These are phyloP conservation scores for Cerioporus squamosus DNA, from an alignment of 1,284 basidiomycete species.

Conservation along the genomic window DNA sequence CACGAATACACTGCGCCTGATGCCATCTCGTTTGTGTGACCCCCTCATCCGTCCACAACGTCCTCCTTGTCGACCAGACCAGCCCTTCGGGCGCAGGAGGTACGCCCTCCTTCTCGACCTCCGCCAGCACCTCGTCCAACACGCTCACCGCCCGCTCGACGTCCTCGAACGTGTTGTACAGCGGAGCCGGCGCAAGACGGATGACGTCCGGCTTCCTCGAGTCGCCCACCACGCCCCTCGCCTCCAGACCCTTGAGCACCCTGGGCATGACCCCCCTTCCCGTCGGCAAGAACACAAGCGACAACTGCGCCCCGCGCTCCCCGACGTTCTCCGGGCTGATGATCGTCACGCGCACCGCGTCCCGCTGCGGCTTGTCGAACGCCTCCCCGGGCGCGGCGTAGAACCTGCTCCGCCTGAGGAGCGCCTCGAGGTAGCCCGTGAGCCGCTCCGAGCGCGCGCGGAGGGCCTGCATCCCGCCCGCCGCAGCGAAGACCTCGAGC, in stretches of 20 bases:
- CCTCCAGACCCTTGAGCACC: slow-evolving; percentile 65
- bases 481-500: slow-evolving; percentile 79
- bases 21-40: too few relatives aligned
- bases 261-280: slow-evolving; percentile 71
- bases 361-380: slow-evolving; percentile 11
- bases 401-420: slow-evolving; percentile 66
- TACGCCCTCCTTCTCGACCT: slow-evolving; percentile 26
- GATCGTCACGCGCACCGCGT: slow-evolving; percentile 73
- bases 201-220: slow-evolving; percentile 91
- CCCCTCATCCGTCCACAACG: slow-evolving; percentile 2
- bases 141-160: slow-evolving; percentile 69
- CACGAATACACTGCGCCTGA: too few relatives aligned
- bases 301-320: slow-evolving; percentile 84
- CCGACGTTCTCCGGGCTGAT: slow-evolving; percentile 78
- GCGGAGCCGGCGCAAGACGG: slow-evolving; percentile 79
- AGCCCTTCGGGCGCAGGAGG: not conserved
- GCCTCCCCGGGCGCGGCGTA: slow-evolving; percentile 54
- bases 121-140: slow-evolving; percentile 61
- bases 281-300: slow-evolving; percentile 75
- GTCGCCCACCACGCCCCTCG: slow-evolving; percentile 85
- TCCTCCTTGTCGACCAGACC: not conserved
- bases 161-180: slow-evolving; percentile 86
- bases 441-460: slow-evolving; percentile 73
- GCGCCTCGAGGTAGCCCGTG: slow-evolving; percentile 72
- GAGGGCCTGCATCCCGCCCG: slow-evolving; percentile 73